A percentile compares a stretch with the other conserved stretches of the same genome.
These are phyloP conservation scores for Eucalyptus urophylla DNA, from an alignment of 345 rosid species.

Conservation along the genomic window DNA sequence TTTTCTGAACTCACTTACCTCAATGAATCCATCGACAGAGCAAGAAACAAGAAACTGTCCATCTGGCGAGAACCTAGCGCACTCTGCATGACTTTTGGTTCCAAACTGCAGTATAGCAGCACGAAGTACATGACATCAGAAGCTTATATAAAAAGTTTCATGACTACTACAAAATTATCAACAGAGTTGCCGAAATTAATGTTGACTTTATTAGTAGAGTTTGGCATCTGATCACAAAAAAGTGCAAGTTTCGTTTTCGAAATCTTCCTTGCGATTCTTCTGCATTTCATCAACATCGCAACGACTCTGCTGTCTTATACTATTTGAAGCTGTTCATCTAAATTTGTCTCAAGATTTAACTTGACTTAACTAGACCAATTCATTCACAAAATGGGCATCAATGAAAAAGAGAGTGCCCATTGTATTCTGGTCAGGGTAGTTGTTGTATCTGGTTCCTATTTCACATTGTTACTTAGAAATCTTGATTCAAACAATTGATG, in stretches of 20 bases:
- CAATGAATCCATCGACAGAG: conserved; percentile 96
- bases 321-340: neutral
- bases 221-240: neutral
- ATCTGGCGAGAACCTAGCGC: conserved; percentile 90
- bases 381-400: neutral
- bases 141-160: neutral
- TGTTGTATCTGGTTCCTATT: neutral
- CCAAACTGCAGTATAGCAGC: conserved; percentile 60
- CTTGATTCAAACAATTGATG: neutral
- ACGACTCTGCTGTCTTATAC: neutral
- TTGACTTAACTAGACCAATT: neutral
- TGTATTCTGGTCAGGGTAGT: neutral
- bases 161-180: neutral
- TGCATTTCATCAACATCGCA: neutral
- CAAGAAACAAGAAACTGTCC: conserved; percentile 95
- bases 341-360: neutral
- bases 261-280: neutral
- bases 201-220: neutral
- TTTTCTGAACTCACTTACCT: conserved; percentile 26
- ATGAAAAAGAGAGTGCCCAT: neutral
- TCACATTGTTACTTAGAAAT: neutral
- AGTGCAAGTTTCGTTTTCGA: neutral
- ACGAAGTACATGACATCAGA: neutral
- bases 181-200: neutral
- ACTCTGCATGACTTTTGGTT: conserved; percentile 92